phyloP scores from a whole-genome alignment of 768 basidiomycete species.

The Lentinula sp. region DNA sequence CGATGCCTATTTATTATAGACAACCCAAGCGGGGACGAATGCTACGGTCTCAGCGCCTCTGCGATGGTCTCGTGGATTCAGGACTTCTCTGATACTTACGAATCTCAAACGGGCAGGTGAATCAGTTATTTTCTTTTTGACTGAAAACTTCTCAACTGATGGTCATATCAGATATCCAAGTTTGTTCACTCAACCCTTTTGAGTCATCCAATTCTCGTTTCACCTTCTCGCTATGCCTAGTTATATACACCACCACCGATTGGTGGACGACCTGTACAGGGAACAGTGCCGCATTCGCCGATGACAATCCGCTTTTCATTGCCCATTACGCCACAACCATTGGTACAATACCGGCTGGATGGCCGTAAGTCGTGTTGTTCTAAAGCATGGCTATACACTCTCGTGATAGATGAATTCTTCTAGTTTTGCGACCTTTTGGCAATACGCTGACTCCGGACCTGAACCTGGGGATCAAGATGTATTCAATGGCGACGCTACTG shows the following conservation, averaged over 20 bases:
- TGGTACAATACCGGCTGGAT: slow-evolving; percentile 56
- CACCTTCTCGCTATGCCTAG: slow-evolving; percentile 17
- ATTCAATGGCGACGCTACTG: slow-evolving; percentile 47
- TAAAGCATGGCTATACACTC: too few relatives aligned
- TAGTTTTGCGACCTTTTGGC: slow-evolving; percentile 53
- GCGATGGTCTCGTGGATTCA: slow-evolving; percentile 60
- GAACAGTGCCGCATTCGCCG: slow-evolving; percentile 43
- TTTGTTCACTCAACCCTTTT: slow-evolving; percentile 12
- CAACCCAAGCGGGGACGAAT: slow-evolving; percentile 43
- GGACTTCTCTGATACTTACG: slow-evolving; percentile 58
- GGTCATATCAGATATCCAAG: slow-evolving; percentile 31
- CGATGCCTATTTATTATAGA: slow-evolving; percentile 26
- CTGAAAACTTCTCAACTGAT: not conserved
- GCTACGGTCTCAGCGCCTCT: slow-evolving; percentile 46
- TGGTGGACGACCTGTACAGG: slow-evolving; percentile 70
- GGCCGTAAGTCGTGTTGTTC: slow-evolving; percentile 26
- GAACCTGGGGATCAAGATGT: slow-evolving; percentile 54
- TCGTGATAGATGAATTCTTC: not conserved
- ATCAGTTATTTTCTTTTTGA: not conserved
- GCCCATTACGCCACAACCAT: slow-evolving; percentile 44
- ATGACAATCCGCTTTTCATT: slow-evolving; percentile 55
- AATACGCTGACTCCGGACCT: slow-evolving; percentile 47
- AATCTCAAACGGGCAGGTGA: slow-evolving; percentile 40
- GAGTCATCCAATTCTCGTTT: too few relatives aligned
- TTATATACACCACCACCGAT: slow-evolving; percentile 57